phyloP scores from a whole-genome alignment of 805 yeast species.

The Saccharomyces paradoxus region DNA sequence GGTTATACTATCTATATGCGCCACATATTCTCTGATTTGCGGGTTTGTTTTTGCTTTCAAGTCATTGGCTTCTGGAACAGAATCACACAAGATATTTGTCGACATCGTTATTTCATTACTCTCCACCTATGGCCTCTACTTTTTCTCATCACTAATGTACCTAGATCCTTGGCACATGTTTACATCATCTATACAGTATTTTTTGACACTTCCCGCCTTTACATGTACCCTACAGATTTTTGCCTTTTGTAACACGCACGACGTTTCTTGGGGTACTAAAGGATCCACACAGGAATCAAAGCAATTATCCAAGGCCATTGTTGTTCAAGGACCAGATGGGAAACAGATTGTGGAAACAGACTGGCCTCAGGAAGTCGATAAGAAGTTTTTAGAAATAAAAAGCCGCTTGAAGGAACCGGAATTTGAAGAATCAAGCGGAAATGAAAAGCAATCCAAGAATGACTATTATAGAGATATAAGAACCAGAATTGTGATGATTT shows the following conservation, averaged over 20 bases:
- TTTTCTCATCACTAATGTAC: slow-evolving; percentile 72
- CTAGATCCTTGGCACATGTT: slow-evolving; percentile 95
- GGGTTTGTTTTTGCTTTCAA: slow-evolving; percentile 72
- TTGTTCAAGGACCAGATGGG: slow-evolving; percentile 72
- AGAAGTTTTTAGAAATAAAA: slow-evolving; percentile 31
- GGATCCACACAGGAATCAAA: slow-evolving; percentile 75
- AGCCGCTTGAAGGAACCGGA: slow-evolving; percentile 32
- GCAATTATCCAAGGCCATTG: slow-evolving; percentile 72
- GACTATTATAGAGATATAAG: slow-evolving; percentile 94
- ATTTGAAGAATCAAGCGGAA: slow-evolving; percentile 21
- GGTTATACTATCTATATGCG: slow-evolving; percentile 65
- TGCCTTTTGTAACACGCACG: slow-evolving; percentile 97
- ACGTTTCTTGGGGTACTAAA: slow-evolving; percentile 98
- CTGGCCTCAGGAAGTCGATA: slow-evolving; percentile 35
- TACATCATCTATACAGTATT: slow-evolving; percentile 81
- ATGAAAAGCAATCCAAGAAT: slow-evolving; percentile 37
- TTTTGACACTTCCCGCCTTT: slow-evolving; percentile 82
- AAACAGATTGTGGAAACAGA: slow-evolving; percentile 65
- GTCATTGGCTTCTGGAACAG: slow-evolving; percentile 37
- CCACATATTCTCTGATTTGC: slow-evolving; percentile 69
- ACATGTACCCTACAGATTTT: slow-evolving; percentile 89
- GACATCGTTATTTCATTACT: slow-evolving; percentile 77
- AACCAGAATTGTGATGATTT: slow-evolving; percentile 88
- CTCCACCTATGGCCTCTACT: slow-evolving; percentile 88
- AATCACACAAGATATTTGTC: slow-evolving; percentile 45